These are phyloP conservation scores for Juglanconis juglandina DNA, from an alignment of 2,329 filamentous ascomycete species.

Conservation along the genomic window DNA sequence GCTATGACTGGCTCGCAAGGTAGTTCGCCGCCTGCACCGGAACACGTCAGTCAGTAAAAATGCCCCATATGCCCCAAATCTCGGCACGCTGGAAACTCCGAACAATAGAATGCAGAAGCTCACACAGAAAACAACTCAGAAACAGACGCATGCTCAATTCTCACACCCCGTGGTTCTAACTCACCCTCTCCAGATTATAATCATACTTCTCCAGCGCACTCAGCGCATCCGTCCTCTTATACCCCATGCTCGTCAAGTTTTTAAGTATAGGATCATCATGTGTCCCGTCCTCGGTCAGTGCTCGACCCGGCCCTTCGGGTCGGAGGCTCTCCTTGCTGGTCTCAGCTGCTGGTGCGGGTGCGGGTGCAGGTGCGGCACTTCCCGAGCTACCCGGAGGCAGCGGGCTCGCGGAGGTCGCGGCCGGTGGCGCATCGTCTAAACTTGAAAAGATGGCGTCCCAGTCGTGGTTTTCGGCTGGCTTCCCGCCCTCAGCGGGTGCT, in stretches of 20 bases:
- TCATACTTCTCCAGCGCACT: constrained; percentile 88
- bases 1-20: constrained; percentile 51
- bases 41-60: constrained; percentile 18
- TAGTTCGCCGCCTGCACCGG: constrained; percentile 49
- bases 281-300: constrained; percentile 68
- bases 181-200: constrained; percentile 91
- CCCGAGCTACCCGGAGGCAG: constrained; percentile 17
- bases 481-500: constrained; percentile 34
- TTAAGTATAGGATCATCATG: constrained; percentile 92
- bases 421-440: constrained; percentile 53
- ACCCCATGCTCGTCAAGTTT: constrained; percentile 86
- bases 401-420: constrained; percentile 25
- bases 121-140: background rate
- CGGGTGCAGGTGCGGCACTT: constrained; percentile 24
- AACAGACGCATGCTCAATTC: background rate
- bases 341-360: constrained; percentile 22
- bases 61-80: background rate
- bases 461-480: constrained; percentile 62
- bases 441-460: constrained; percentile 94
- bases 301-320: constrained; percentile 50
- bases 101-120: background rate
- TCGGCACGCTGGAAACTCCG: background rate
- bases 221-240: constrained; percentile 68
- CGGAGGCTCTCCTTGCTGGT: constrained; percentile 21
- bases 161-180: constrained; percentile 27